Evolutionary conservation across 768 basidiomycete species (phyloP).

Genomic region (Dictyophora rubrovolvata): DNA sequence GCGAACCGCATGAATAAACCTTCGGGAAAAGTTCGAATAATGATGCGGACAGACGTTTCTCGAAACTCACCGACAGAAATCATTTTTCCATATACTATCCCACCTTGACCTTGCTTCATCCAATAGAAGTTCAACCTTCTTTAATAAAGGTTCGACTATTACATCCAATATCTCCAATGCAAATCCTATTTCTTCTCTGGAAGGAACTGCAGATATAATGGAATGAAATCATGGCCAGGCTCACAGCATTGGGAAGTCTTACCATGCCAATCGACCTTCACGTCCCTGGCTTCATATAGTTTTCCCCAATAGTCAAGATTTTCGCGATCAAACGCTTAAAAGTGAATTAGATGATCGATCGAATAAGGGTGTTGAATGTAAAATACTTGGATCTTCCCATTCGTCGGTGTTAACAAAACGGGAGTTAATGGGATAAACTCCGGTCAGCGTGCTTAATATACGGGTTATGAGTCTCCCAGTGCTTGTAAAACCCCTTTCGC

Average conservation of each 20-base stretch:
- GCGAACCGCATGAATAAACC: conserved; percentile 60
- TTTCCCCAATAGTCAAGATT: conserved; percentile 73
- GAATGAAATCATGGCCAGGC: not conserved
- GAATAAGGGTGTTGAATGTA: not conserved
- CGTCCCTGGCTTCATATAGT: conserved; percentile 66
- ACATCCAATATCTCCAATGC: conserved; percentile 66
- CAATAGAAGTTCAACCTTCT: conserved; percentile 56
- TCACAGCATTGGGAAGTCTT: conserved; percentile 13
- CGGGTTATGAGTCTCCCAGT: conserved; percentile 70
- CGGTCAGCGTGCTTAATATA: conserved; percentile 62
- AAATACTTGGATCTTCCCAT: conserved; percentile 67
- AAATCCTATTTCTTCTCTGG: conserved; percentile 63
- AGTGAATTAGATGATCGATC: not conserved
- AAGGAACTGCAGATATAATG: conserved; percentile 37
- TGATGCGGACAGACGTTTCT: not conserved
- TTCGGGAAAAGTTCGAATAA: conserved; percentile 15
- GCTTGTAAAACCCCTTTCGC: conserved; percentile 79
- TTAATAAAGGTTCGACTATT: conserved; percentile 55
- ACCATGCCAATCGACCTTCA: conserved; percentile 86
- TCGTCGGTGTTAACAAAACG: conserved; percentile 76
- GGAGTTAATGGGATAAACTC: conserved; percentile 67
- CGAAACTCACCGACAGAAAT: conserved; percentile 64
- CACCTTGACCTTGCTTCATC: conserved; percentile 40
- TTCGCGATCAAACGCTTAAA: conserved; percentile 47
- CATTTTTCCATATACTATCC: conserved; percentile 60